These are phyloP conservation scores for Chytridiales sp. DNA, from an alignment of 371 early-diverging fungal genomes.

Conservation along the genomic window DNA sequence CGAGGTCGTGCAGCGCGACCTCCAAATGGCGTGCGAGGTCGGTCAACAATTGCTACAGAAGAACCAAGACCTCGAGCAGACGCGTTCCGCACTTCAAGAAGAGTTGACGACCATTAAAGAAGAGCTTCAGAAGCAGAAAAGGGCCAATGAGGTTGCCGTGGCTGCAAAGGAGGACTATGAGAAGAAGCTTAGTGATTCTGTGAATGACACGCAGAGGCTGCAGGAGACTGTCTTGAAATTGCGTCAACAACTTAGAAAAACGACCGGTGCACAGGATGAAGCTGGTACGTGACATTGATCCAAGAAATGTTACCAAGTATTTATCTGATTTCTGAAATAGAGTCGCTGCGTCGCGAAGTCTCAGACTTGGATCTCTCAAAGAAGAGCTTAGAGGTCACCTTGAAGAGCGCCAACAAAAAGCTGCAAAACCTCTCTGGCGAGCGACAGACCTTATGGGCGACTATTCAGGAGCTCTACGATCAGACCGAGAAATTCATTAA, in stretches of 20 bases:
- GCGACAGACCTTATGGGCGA: conserved; percentile 4
- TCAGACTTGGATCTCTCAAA: conserved; percentile 5
- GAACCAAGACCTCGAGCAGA: neutral
- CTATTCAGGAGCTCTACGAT: conserved; percentile 18
- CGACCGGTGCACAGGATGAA: neutral
- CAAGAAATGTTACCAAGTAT: neutral
- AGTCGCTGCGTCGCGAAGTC: conserved; percentile 3
- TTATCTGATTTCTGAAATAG: neutral
- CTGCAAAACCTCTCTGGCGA: conserved; percentile 6
- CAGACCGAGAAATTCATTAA: conserved; percentile 22
- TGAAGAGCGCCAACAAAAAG: conserved; percentile 10
- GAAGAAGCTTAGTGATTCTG: too few relatives aligned
- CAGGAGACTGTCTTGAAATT: too few relatives aligned
- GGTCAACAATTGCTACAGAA: conserved; percentile 9
- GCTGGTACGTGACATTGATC: neutral
- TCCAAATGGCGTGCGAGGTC: conserved; percentile 9
- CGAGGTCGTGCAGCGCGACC: neutral
- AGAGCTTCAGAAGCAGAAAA: neutral
- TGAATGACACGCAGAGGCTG: too few relatives aligned
- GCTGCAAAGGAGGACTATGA: too few relatives aligned
- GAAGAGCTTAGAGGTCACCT: conserved; percentile 3
- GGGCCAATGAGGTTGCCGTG: neutral
- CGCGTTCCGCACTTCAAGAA: too few relatives aligned
- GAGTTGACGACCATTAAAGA: neutral
- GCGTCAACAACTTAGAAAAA: neutral